Base-by-base conservation (phyloP, 148 eudicot genomes). In the Silene conica region DNA sequence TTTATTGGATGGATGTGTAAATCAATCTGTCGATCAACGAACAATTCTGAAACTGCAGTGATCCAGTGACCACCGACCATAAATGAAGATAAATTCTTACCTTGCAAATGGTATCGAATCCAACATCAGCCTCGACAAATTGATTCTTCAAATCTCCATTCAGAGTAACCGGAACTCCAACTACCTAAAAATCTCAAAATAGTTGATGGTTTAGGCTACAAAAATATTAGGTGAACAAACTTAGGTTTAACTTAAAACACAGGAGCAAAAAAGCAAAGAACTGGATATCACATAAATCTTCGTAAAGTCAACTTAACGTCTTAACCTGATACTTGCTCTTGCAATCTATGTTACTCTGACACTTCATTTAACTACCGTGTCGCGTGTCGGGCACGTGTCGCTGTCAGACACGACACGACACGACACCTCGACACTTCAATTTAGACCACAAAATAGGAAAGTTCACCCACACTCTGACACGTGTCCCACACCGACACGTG, bases 131-230 rank as follows among this genome's bases (percentile, higher is more conserved):
- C 77, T 84, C 87, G 31, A 84, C 87, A 74, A 84, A 84, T 34
- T 82, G 85, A 59, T 84, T 84, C 79, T 84, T 82, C 72, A 84
- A 78, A 68, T 84, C 87, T 71, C 87, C 87, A 73, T 89, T 83
- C 80, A 87, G 75, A 73, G 92, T 89, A 71, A 95, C 99, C 60
- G 99, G 99, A 77, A 95, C 93, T 52, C 99, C 99, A 80, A 95
- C 97, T 73, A 95, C 99, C 99, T 95, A 79, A 63, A 69, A 70
- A 54, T 76, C 68, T 28, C 72, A 73, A 41, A 41, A 70, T 11
- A 50, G 10, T 25, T n/a, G 16, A 50, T 54, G 41, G 21, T 22
- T 50, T 15, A 25, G 41, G 7, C 43, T 52, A 25, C 23, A 58
- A 23, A 54, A 69, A 69, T 13, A 54, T 69, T 45, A 41, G 48